A percentile compares a stretch with the other conserved stretches of the same genome.
Conservation (phyloP, 2,329 filamentous ascomycete genomes). For the Apiospora koreana region DNA sequence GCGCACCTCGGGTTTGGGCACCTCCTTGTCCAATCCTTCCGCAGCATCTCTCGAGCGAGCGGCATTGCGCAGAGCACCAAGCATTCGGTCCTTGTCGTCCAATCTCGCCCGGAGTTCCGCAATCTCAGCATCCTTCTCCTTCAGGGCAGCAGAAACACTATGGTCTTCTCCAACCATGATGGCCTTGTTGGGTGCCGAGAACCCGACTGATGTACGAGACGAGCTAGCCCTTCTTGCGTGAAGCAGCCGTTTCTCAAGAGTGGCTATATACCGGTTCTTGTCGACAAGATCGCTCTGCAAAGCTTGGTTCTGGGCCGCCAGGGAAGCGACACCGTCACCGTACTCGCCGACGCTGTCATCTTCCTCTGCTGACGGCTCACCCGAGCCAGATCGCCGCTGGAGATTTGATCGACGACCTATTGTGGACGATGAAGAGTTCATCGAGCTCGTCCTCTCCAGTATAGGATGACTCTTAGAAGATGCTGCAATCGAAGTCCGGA, state of each 20-base stretch:
- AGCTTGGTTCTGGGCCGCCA: slow-evolving; percentile 85
- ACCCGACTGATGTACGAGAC: slow-evolving; percentile 77
- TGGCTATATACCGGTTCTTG: slow-evolving; percentile 95
- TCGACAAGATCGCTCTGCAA: slow-evolving; percentile 93
- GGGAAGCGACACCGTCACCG: slow-evolving; percentile 80
- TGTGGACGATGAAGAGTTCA: slow-evolving; percentile 63
- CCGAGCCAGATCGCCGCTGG: slow-evolving; percentile 44
- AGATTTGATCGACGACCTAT: slow-evolving; percentile 55
- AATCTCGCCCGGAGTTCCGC: slow-evolving; percentile 83
- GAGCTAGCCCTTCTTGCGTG: slow-evolving; percentile 91
- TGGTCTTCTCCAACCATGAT: slow-evolving; percentile 79
- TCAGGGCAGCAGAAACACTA: slow-evolving; percentile 69
- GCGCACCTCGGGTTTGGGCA: slow-evolving; percentile 1
- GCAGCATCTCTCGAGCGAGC: slow-evolving; percentile 84
- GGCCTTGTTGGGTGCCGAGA: slow-evolving; percentile 60
- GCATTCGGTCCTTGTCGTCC: slow-evolving; percentile 95
- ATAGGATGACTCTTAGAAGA: slow-evolving; percentile 54
- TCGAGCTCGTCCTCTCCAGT: slow-evolving; percentile 66
- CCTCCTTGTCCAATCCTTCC: slow-evolving; percentile 48
- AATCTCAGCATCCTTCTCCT: slow-evolving; percentile 92
- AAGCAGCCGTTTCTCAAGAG: slow-evolving; percentile 85
- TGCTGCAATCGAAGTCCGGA: slow-evolving; percentile 70
- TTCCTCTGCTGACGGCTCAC: slow-evolving; percentile 51
- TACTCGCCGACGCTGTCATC: slow-evolving; percentile 78
- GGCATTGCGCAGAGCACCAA: slow-evolving; percentile 80